Conservation (phyloP, 1,284 basidiomycete genomes). For the Polyporus tsugae region DNA sequence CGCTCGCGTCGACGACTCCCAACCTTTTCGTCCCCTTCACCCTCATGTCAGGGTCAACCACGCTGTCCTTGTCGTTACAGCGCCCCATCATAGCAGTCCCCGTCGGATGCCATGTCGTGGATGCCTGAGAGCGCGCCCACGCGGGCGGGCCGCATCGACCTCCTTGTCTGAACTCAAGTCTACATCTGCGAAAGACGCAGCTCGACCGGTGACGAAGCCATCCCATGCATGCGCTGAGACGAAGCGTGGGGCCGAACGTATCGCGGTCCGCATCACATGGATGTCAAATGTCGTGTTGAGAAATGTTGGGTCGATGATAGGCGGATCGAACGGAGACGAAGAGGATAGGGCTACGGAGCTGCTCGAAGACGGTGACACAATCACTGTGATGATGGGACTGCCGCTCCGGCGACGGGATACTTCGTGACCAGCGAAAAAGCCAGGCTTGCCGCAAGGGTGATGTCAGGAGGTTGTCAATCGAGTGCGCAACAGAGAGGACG, state of each 20-base stretch:
- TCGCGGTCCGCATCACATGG: slow-evolving; percentile 42
- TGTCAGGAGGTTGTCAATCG: background rate
- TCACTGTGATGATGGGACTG: slow-evolving; percentile 21
- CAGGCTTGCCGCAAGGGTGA: background rate
- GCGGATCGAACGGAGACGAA: slow-evolving; percentile 47
- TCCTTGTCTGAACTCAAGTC: slow-evolving; percentile 30
- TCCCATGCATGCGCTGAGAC: slow-evolving; percentile 44
- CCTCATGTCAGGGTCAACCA: slow-evolving; percentile 39
- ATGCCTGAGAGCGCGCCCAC: slow-evolving; percentile 13
- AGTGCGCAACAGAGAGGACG: background rate
- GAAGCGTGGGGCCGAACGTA: slow-evolving; percentile 44
- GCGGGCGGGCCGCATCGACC: slow-evolving; percentile 30
- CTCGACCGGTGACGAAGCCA: slow-evolving; percentile 41
- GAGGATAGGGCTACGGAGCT: slow-evolving; percentile 40
- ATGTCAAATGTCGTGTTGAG: slow-evolving; percentile 48
- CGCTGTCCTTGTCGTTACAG: slow-evolving; percentile 25
- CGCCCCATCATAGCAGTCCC: slow-evolving; percentile 39
- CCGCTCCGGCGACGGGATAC: slow-evolving; percentile 1
- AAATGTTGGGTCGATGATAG: slow-evolving; percentile 48
- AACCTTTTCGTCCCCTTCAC: slow-evolving; percentile 38
- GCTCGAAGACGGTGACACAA: slow-evolving; percentile 32
- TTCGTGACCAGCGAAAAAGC: slow-evolving; percentile 27
- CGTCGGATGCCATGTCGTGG: slow-evolving; percentile 31
- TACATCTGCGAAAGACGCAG: slow-evolving; percentile 43
- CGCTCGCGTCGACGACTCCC: slow-evolving; percentile 41